Percentiles rank a stretch among this genome's conserved stretches.
phyloP scores from a whole-genome alignment of 176 grass and related monocot genomes.

The Oryza longistaminata region DNA sequence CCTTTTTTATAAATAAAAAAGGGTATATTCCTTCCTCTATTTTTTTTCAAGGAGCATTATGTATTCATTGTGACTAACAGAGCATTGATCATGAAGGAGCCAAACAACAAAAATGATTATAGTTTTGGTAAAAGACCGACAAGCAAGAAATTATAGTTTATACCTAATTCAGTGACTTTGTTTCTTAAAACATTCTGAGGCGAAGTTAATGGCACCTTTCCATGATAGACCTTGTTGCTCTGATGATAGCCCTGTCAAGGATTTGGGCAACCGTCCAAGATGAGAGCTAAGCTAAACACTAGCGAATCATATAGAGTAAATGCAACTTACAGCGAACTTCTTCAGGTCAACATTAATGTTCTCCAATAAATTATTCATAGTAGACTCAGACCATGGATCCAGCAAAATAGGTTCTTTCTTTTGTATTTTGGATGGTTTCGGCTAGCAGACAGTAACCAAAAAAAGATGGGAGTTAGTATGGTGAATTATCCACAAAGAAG shows the following conservation, averaged over 20 bases:
- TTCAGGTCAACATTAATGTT: constrained; percentile 55
- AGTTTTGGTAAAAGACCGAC: neutral
- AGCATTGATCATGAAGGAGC: constrained; percentile 3
- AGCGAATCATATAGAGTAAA: constrained; percentile 15
- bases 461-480: neutral
- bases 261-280: constrained; percentile 25
- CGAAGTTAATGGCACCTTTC: constrained; percentile 77
- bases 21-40: neutral
- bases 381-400: constrained; percentile 77
- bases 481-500: neutral
- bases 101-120: neutral
- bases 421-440: constrained; percentile 31
- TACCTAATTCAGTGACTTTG: constrained; percentile 83
- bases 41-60: neutral
- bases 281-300: constrained; percentile 1
- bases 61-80: constrained; percentile 2
- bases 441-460: constrained; percentile 40
- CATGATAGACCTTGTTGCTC: constrained; percentile 75
- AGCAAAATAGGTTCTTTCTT: constrained; percentile 51
- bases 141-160: constrained; percentile 35
- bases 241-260: constrained; percentile 74
- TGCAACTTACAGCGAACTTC: constrained; percentile 64
- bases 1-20: constrained; percentile 10
- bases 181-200: constrained; percentile 65
- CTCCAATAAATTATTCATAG: constrained; percentile 51